Conservation (phyloP, 305 asterid genomes). For the Ajuga reptans region DNA sequence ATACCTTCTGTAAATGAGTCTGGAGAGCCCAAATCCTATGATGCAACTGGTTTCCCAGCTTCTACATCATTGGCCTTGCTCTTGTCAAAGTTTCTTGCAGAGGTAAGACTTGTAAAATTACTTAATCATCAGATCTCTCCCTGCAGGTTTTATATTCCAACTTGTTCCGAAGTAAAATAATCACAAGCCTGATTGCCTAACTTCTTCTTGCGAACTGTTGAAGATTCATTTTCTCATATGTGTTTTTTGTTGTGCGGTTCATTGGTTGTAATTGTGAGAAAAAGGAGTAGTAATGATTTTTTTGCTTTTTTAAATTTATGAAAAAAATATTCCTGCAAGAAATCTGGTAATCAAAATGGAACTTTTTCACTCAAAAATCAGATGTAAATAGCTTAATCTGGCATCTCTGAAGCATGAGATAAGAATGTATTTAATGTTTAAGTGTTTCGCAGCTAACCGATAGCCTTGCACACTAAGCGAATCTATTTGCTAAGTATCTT, state of each 20-base stretch:
- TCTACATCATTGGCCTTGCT: conserved; percentile 63
- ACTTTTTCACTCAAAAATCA: neutral
- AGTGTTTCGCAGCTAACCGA: neutral
- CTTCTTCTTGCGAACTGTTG: neutral
- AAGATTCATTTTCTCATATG: neutral
- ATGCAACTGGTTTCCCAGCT: conserved; percentile 75
- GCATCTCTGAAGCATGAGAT: neutral
- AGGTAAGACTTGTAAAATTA: conserved; percentile 35
- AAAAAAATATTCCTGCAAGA: neutral
- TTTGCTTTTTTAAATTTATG: neutral
- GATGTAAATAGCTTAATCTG: neutral
- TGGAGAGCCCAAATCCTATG: conserved; percentile 81
- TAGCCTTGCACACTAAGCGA: neutral
- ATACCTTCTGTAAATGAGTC: conserved; percentile 58
- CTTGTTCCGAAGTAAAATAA: neutral
- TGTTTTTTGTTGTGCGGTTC: too few species aligned
- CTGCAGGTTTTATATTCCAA: neutral
- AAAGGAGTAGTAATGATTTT: neutral
- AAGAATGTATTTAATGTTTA: neutral
- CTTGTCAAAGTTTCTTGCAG: conserved; percentile 57
- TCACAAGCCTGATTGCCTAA: neutral
- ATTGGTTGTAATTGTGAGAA: neutral
- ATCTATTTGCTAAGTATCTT: neutral
- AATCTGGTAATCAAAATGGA: neutral
- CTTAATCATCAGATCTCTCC: neutral